Evolutionary conservation across 768 basidiomycete species (phyloP).

Genomic region (Gloeostereum incarnatum): DNA sequence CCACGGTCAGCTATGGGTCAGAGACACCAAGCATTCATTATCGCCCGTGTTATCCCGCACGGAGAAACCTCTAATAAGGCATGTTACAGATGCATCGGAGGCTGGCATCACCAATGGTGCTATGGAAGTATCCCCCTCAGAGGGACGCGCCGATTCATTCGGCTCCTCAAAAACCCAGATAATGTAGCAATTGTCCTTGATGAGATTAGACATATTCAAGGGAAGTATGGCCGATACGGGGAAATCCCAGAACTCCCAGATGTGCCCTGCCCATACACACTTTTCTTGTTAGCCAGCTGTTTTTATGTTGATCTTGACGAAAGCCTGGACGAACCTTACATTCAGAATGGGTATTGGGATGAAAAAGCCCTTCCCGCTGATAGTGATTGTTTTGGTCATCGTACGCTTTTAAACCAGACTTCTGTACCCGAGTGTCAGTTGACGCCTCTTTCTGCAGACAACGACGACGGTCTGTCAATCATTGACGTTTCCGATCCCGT

Average conservation of each 20-base stretch:
- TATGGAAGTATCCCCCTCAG: slow-evolving; percentile 13
- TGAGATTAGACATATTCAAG: slow-evolving; percentile 13
- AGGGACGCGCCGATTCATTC: slow-evolving; percentile 13
- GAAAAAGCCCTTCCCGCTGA: slow-evolving; percentile 8
- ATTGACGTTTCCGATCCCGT: slow-evolving; percentile 17
- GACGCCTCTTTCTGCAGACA: slow-evolving; percentile 10
- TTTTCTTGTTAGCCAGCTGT: slow-evolving; percentile 9
- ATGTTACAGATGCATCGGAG: not conserved
- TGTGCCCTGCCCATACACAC: slow-evolving; percentile 12
- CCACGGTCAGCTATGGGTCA: slow-evolving; percentile 3
- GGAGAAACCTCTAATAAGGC: not conserved
- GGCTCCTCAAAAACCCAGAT: slow-evolving; percentile 10
- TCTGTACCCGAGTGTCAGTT: not conserved
- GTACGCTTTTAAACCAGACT: too few relatives aligned
- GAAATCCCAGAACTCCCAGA: slow-evolving; percentile 3
- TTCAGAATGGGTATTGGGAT: too few relatives aligned
- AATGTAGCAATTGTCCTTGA: slow-evolving; percentile 15
- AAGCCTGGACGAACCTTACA: too few relatives aligned
- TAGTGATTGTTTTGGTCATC: slow-evolving; percentile 9
- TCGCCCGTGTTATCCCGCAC: slow-evolving; percentile 1
- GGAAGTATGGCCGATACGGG: slow-evolving; percentile 11
- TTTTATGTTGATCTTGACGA: slow-evolving; percentile 13
- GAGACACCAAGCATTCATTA: slow-evolving; percentile 1
- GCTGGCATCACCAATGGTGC: slow-evolving; percentile 6
- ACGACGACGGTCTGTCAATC: slow-evolving; percentile 21